phyloP scores from a whole-genome alignment of 345 rosid genomes.

The Rhodamnia rubescens region DNA sequence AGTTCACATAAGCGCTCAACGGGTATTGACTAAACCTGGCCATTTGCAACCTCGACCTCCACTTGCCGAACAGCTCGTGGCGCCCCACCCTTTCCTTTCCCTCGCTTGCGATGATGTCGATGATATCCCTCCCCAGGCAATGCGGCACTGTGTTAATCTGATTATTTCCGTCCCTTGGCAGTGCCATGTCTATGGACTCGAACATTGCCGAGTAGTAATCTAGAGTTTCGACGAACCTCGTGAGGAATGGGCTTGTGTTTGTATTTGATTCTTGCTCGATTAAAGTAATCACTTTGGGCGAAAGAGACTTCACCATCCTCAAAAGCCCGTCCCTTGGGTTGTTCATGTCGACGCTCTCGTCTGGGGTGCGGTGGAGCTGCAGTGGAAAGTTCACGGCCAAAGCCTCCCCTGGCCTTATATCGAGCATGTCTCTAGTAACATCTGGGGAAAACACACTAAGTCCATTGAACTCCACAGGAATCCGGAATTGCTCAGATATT shows the following conservation, averaged over 20 bases:
- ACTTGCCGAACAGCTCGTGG: constrained; percentile 59
- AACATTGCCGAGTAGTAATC: constrained; percentile 61
- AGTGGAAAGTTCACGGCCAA: constrained; percentile 56
- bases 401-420: constrained; percentile 55
- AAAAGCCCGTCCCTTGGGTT: constrained; percentile 69
- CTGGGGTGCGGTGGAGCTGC: constrained; percentile 68
- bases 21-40: constrained; percentile 55
- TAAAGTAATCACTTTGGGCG: constrained; percentile 51
- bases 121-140: constrained; percentile 59
- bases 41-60: constrained; percentile 67
- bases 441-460: constrained; percentile 43
- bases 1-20: constrained; percentile 39
- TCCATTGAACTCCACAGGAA: constrained; percentile 46
- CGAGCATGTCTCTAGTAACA: constrained; percentile 49
- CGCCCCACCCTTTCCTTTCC: constrained; percentile 67
- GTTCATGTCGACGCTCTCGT: constrained; percentile 56
- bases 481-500: constrained; percentile 40
- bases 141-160: constrained; percentile 48
- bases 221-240: constrained; percentile 45
- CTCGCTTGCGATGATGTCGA: constrained; percentile 57
- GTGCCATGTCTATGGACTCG: constrained; percentile 51
- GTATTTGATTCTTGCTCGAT: constrained; percentile 79
- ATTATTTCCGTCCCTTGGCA: constrained; percentile 39
- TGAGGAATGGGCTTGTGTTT: constrained; percentile 58
- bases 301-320: constrained; percentile 52